Evolutionary conservation across 148 eudicot species (phyloP).

Genomic region (Camellia granthamiana): DNA sequence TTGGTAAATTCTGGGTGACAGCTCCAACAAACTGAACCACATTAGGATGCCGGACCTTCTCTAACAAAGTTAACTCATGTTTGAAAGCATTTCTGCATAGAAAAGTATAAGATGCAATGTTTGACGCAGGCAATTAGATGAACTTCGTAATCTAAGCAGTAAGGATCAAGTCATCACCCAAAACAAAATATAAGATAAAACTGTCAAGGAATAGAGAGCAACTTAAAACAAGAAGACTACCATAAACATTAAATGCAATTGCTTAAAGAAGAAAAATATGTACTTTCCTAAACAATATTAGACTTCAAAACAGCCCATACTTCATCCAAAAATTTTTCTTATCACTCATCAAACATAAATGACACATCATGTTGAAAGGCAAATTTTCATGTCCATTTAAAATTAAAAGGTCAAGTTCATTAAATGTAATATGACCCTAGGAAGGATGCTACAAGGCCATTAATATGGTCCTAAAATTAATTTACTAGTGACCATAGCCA

Average conservation of each 20-base stretch:
- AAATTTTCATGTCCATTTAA: no score
- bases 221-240: not conserved
- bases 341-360: no score
- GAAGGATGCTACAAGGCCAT: no score
- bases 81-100: slow-evolving; percentile 80
- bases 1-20: slow-evolving; percentile 94
- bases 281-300: no score
- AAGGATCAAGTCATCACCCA: slow-evolving; percentile 3
- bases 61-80: slow-evolving; percentile 80
- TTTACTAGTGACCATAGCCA: no score
- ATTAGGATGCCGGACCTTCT: slow-evolving; percentile 97
- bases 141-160: not conserved
- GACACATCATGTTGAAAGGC: no score
- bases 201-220: not conserved
- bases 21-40: slow-evolving; percentile 99
- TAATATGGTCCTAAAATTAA: no score
- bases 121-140: not conserved
- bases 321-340: no score
- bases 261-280: no score
- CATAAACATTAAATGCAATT: not conserved
- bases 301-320: no score
- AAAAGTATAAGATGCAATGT: not conserved
- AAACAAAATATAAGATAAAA: not conserved
- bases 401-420: no score
- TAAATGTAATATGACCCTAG: no score